Base-by-base conservation (phyloP, 805 yeast species). In the Ogataea pini region DNA sequence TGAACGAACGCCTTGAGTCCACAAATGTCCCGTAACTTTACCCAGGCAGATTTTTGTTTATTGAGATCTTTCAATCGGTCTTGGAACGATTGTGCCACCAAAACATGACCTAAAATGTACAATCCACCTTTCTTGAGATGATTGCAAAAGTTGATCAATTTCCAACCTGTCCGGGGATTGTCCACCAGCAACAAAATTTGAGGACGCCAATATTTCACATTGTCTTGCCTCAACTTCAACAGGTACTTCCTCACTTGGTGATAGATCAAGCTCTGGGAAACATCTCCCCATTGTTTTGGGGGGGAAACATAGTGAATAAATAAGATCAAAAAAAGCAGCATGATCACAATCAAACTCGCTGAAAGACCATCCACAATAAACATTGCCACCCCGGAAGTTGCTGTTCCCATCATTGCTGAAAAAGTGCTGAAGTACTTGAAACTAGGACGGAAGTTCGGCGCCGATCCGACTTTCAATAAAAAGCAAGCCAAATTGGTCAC, bases 131-230 rank as follows among this genome's bases (percentile, higher is more conserved):
- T 94, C 63, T 94, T 94, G 69, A 94, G 71, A 65, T 90, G 90
- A 62, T 94, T 94, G 70, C 99, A 94, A 60, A 94, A 94, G 12
- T 86, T 83, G 50, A 94, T 91, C 54, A 94, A 71, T 57, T 86
- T 88, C 97, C 97, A 92, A 25, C 91, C 79, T 0, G 96, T 83
- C 52, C 96, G 72, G 0, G 99, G 98, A 58, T 89, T 87, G 60
- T 94, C 98, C 34, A 91, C 92, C 28, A 94, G 70, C 25, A 94
- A 69, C 50, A 94, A 71, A 33, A 94, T 85, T 65, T 94, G 99
- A 0, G 99, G 99, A 58, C 99, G 76, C 99, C 99, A 94, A 64
- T 91, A 94, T 68, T 94, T 94, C 44, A 94, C 97, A 64, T 92
- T 95, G 61, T 94, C 96, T 59, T 89, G 89, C 50, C 89, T 79